Evolutionary conservation across 2,329 filamentous ascomycete species (phyloP), one percentile per base, ranked within the genome.

Genomic region (Aureobasidium mangrovei): DNA sequence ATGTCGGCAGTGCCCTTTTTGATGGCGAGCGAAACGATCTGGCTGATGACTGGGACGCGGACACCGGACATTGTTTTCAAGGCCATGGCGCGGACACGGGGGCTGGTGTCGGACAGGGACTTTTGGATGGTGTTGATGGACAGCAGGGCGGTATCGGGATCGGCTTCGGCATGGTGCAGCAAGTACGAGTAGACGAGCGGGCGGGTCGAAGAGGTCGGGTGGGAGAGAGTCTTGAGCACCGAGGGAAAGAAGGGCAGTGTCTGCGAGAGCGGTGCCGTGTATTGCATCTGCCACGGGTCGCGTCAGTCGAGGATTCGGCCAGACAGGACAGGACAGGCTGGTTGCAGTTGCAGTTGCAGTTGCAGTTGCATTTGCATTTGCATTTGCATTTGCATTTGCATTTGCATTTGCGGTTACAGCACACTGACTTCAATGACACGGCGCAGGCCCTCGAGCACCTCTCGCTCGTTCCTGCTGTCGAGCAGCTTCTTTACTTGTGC

Each of bases 41-140:
- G 93, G 64, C 88, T 95, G 70, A 98, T 98, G 49, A 96, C 91
- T 0, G 93, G 91, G 1, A 98, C 91, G n/a, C 87, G 81, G 59
- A 98, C 97, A 9, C 89, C 90, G 0, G 91, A 94, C 91, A 98
- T 98, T 60, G 93, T 95, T 59, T 91, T 88, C 58, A 98, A 77
- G 0, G 93, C 93, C 64, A 98, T 84, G 26, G 91, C 89, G 61
- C 93, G 85, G 24, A 96, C 83, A 66, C 95, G 87, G 1, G 93
- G 88, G 68, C 91, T 96, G 56, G 84, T 78, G 70, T 98, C 93
- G 27, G 90, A 95, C 56, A 98, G 81, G 7, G 91, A 95, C 72
- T 96, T 97, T 67, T 98, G 93, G 63, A 98, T 97, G 5, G 93
- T 95, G 72, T 98, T 98, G 79, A 98, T 96, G 56, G 91, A 95